A percentile compares a stretch with the other conserved stretches of the same genome.
Conservation (phyloP, 345 rosid species). For the Leavenworthia alabamica region DNA sequence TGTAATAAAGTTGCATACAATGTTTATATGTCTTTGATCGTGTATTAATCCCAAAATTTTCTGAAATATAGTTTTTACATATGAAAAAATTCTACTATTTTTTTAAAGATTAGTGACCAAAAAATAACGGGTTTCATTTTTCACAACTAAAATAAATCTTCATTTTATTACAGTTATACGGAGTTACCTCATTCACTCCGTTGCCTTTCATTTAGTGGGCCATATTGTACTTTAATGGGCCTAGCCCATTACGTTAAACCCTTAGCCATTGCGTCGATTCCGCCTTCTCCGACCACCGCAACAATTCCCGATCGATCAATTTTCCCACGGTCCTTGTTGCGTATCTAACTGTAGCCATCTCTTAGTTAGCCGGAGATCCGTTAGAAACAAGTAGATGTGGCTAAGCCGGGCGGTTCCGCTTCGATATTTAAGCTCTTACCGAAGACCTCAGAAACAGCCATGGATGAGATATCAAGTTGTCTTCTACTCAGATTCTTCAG, state of each 20-base stretch:
- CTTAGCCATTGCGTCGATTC: neutral
- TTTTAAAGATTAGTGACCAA: neutral
- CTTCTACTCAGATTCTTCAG: conserved; percentile 29
- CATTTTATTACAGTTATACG: neutral
- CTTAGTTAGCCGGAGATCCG: neutral
- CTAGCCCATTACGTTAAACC: conserved; percentile 15
- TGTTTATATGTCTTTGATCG: no score
- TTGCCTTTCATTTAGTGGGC: neutral
- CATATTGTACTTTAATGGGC: neutral
- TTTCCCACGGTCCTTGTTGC: neutral
- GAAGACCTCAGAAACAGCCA: conserved; percentile 20
- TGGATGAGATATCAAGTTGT: conserved; percentile 15
- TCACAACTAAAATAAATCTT: neutral
- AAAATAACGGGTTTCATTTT: neutral
- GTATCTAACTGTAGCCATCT: neutral
- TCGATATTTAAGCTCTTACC: conserved; percentile 7
- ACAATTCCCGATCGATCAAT: neutral
- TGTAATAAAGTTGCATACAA: neutral
- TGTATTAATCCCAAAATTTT: neutral
- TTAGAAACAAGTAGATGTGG: conserved; percentile 18
- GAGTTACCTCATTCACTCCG: neutral
- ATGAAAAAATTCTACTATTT: neutral
- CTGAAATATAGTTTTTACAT: neutral
- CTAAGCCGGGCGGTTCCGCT: conserved; percentile 16
- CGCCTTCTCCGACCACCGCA: conserved; percentile 19